Evolutionary conservation across 179 eudicot genomes (phyloP), one percentile per base, ranked within the genome.

Genomic region (Beta macrorhiza): DNA sequence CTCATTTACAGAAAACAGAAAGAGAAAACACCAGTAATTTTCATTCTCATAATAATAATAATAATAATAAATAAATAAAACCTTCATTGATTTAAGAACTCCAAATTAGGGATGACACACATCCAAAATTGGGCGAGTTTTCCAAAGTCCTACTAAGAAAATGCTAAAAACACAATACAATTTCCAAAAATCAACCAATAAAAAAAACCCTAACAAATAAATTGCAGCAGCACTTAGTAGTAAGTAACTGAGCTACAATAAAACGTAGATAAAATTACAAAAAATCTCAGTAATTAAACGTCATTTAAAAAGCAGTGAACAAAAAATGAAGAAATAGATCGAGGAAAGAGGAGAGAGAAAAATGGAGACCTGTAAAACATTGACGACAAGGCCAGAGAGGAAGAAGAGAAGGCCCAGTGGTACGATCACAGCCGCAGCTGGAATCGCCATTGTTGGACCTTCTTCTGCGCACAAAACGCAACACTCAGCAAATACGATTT

Each of bases 321-420:
- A 1, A 29, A 29, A 29, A 29, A 29, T 1, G 32, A 0, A 16
- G 42, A 79, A 17, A 25, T n/a, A 9, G 51, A 72, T 69, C 67
- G 62, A 63, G 56, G 5, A 63, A 59, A 7, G 14, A 13, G 64
- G 59, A 12, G 51, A 61, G 49, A 70, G 29, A 42, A 44, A 32
- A 3, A 72, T 67, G 7, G 53, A 22, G 12, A 87, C 89, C 83
- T 87, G 89, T 81, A 82, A 58, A 44, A 68, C 49, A 72, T 87
- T 87, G 61, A 87, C 87, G 74, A 81, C 17, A 81, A 87, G 79
- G 20, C 87, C 89, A 11, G 89, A 87, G 53, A 87, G 68, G 75
- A 87, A 82, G 77, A 87, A 87, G 62, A 87, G 86, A 16, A 87
- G 74, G 77, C 86, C 89, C 49, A 87, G 45, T 13, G 89, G 89